Base-by-base conservation (phyloP, 75 land plant genomes). In the Pinus taeda region DNA sequence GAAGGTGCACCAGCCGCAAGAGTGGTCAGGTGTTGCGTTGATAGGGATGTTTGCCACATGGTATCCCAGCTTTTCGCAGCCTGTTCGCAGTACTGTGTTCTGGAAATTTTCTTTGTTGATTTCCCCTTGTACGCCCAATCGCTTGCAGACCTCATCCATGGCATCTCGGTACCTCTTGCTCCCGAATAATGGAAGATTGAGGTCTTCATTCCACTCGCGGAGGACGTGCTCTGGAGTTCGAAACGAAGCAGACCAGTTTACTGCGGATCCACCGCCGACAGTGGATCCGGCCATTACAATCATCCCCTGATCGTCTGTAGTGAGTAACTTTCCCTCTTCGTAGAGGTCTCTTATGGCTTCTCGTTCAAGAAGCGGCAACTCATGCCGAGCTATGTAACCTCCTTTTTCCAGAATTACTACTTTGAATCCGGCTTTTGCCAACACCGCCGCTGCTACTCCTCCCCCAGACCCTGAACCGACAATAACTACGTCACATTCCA, bases 1-100 rank as follows among this genome's bases (percentile, higher is more conserved):
- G 60, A 63, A 85, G 39, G 77, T 30, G 70, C 98, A 95, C 61
- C 80, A 82, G 0, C 98, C 98, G 71, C 98, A 95, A 67, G 78
- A 88, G 62, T 95, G 98, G 15, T 59, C 70, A 22, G 82, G 69
- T 3, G 89, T 80, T 0, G 88, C 60, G 65, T 95, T 95, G 37
- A 89, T 63, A 0, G 93, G 85, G 20, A 95, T 83, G 8, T 21
- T 24, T 1, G 73, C 89, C 4, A 84, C 90, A 30, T 87, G 37
- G 60, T 75, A 55, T 42, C 85, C 85, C 60, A 84, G 75, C 20
- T 53, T 42, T 60, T 76, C 58, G 9, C 85, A 84, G 11, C 85
- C 85, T n/a, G 24, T 62, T 21, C 85, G n/a, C 6, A 84, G 85
- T 3, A 77, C 80, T 6, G 80, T 30, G 39, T 84, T 84, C 57